phyloP scores from a whole-genome alignment of 2,329 filamentous ascomycete genomes.

The Phyllosticta citribraziliensis region DNA sequence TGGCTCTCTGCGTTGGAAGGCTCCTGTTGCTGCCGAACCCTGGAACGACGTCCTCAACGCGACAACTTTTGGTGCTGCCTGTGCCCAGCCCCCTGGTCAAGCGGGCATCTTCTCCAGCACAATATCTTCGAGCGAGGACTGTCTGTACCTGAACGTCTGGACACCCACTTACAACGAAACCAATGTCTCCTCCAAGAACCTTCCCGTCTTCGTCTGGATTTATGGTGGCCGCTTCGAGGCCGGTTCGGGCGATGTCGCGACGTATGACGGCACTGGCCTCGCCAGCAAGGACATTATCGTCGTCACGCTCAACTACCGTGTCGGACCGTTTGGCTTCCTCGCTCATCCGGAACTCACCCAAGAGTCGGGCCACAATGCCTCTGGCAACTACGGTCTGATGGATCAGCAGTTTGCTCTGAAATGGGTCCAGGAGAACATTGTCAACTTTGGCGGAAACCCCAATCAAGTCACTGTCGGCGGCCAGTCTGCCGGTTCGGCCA shows the following conservation, averaged over 20 bases:
- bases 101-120: slow-evolving; percentile 1
- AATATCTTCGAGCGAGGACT: slow-evolving; percentile 2
- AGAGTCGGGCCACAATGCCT: slow-evolving; percentile 6
- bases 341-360: not conserved
- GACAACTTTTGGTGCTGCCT: slow-evolving; percentile 5
- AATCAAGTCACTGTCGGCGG: slow-evolving; percentile 37
- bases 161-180: slow-evolving; percentile 7
- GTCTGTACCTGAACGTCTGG: slow-evolving; percentile 30
- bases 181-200: not conserved
- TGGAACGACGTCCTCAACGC: slow-evolving; percentile 7
- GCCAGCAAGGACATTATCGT: slow-evolving; percentile 17
- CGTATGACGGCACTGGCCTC: slow-evolving; percentile 15
- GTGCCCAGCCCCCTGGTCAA: slow-evolving; percentile 7
- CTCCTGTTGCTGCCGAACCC: not conserved
- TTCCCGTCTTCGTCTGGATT: slow-evolving; percentile 40
- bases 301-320: slow-evolving; percentile 25
- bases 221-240: slow-evolving; percentile 26
- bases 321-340: slow-evolving; percentile 33
- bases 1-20: slow-evolving; percentile 6
- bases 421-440: slow-evolving; percentile 33
- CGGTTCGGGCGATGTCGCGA: slow-evolving; percentile 4
- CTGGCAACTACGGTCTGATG: slow-evolving; percentile 27
- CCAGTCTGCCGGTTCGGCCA: slow-evolving; percentile 30
- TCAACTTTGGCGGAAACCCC: slow-evolving; percentile 36
- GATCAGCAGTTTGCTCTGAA: slow-evolving; percentile 30